Evolutionary conservation across 192 early-diverging fungal genomes (phyloP).

Genomic region (Umbelopsis ramanniana): DNA sequence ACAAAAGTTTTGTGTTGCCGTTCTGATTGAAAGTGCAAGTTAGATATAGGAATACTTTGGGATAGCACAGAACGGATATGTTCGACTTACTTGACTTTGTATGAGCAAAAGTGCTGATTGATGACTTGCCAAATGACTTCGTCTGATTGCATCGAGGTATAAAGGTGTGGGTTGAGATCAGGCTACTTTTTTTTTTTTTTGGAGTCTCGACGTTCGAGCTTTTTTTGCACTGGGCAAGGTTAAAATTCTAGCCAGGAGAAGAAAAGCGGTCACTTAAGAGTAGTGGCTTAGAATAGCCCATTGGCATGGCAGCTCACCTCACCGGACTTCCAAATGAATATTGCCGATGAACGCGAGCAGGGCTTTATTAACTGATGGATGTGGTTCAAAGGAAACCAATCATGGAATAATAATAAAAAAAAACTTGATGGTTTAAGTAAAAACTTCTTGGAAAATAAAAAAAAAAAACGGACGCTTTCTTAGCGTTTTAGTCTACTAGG

Average conservation of each 20-base stretch:
- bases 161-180: not conserved
- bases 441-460: no score
- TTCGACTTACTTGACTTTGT: conserved; percentile 88
- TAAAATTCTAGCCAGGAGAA: not conserved
- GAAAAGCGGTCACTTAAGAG: not conserved
- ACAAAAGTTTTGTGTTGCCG: conserved; percentile 88
- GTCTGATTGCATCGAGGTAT: conserved; percentile 58
- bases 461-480: no score
- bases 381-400: no score
- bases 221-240: not conserved
- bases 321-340: no score
- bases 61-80: not conserved
- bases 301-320: no score
- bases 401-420: no score
- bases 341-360: no score
- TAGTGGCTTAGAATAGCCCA: no score
- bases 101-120: conserved; percentile 96
- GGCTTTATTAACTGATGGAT: no score
- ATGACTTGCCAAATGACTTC: conserved; percentile 96
- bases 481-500: no score
- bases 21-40: conserved; percentile 51
- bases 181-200: not conserved
- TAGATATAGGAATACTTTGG: not conserved
- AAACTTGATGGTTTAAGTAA: no score
- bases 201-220: not conserved